Evolutionary conservation across 257 asterid species (phyloP), one percentile per base, ranked within the genome.

Genomic region (Mitragyna speciosa): DNA sequence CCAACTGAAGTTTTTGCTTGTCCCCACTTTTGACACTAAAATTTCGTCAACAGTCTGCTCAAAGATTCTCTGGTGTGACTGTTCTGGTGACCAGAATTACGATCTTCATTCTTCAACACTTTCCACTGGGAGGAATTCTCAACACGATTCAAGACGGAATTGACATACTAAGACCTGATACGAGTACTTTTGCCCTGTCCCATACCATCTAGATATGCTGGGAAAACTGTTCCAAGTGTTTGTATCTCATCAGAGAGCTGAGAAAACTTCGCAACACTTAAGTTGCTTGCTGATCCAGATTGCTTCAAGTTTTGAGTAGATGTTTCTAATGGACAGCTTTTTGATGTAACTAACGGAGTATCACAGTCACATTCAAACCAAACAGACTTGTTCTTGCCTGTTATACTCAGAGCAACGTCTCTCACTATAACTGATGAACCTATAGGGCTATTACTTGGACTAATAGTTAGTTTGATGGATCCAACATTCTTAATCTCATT

Each of bases 141-240:
- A 31, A 79, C 80, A 26, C 96, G 92, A 72, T 90, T 88, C 70
- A 79, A 43, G 70, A 82, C 89, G 51, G 97, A 54, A 76, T 92
- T 87, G 75, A 90, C 91, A 67, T 85, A 90, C 79, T 92, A 96
- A 82, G 98, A 87, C 83, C 97, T 86, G 83, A 90, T 86, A 82
- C 88, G 86, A 48, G 83, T 58, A 70, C 80, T 71, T 81, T 86
- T 93, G 51, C 87, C 90, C 80, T 85, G 87, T 16, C 84, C 90
- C 71, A 70, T 63, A 30, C 83, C 77, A 85, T 92, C 85, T 77
- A 84, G 49, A 78, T 88, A 84, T 76, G 90, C 83, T 70, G 98
- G 92, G 82, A 90, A 94, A 80, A 88, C 91, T 84, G 98, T 91
- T 64, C 97, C 98, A 45, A 98, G 97, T 24, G 97, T 93, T 82